Evolutionary conservation across 352 stramenopile genomes (phyloP).

Genomic region (Phytophthora uliginosa): DNA sequence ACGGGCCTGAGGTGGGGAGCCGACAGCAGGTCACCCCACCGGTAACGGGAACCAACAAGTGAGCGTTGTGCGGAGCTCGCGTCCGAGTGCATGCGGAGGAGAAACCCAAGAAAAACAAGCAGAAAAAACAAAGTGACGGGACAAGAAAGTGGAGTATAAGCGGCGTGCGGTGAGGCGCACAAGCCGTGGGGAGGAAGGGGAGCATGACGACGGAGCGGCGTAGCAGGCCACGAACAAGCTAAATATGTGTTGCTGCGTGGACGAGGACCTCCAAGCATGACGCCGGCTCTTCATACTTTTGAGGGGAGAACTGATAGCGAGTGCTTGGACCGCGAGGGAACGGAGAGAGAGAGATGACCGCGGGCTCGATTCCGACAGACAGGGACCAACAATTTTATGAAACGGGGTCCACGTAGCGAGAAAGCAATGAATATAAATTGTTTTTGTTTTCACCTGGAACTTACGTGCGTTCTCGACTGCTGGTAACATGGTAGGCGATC

Average conservation of each 20-base stretch:
- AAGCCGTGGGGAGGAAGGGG: constrained; percentile 31
- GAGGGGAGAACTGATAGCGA: constrained; percentile 40
- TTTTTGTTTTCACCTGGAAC: constrained; percentile 35
- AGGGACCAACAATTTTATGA: constrained; percentile 41
- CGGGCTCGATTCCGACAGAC: constrained; percentile 45
- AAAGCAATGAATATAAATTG: constrained; percentile 50
- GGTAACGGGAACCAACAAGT: constrained; percentile 46
- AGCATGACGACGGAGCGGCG: constrained; percentile 36
- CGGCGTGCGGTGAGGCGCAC: constrained; percentile 28
- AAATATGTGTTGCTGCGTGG: constrained; percentile 49
- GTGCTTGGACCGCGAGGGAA: constrained; percentile 49
- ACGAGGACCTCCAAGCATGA: constrained; percentile 45
- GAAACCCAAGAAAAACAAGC: constrained; percentile 21
- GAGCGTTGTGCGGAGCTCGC: constrained; percentile 22
- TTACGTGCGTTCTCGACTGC: constrained; percentile 3
- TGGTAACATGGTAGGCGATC: constrained; percentile 16
- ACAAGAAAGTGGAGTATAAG: constrained; percentile 40
- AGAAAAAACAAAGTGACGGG: constrained; percentile 43
- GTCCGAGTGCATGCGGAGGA: constrained; percentile 36
- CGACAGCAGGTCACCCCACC: constrained; percentile 50
- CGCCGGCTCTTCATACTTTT: constrained; percentile 23
- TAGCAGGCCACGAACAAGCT: constrained; percentile 21
- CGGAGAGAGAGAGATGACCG: constrained; percentile 33
- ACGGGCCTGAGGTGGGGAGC: constrained; percentile 58
- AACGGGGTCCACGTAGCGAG: constrained; percentile 39